phyloP scores from a whole-genome alignment of 2,329 filamentous ascomycete genomes.

The Sclerotinia spermophila region DNA sequence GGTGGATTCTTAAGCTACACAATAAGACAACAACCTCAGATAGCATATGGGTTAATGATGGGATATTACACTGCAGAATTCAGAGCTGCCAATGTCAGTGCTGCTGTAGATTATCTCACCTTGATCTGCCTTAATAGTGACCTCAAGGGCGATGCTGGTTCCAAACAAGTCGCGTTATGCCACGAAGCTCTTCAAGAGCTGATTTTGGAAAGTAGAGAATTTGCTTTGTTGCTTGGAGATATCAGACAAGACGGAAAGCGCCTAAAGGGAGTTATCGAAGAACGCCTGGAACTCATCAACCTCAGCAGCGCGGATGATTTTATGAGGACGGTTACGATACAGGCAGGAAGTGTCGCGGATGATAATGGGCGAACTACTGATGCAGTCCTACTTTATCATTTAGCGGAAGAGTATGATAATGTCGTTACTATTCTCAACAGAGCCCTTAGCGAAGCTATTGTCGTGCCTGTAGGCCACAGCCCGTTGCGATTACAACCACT shows the following conservation, averaged over 20 bases:
- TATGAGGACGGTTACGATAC: constrained; percentile 84
- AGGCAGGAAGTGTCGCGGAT: constrained; percentile 88
- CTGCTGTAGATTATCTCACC: constrained; percentile 88
- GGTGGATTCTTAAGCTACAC: constrained; percentile 67
- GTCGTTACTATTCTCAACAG: constrained; percentile 90
- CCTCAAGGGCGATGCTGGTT: constrained; percentile 68
- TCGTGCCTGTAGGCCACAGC: constrained; percentile 79
- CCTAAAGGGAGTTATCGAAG: constrained; percentile 82
- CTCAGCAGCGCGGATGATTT: constrained; percentile 78
- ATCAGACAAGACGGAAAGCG: constrained; percentile 79
- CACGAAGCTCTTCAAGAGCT: constrained; percentile 91
- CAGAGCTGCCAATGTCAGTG: constrained; percentile 81
- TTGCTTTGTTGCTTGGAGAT: constrained; percentile 89
- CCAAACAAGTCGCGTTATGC: constrained; percentile 75
- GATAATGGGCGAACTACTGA: constrained; percentile 92
- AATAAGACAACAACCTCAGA: constrained; percentile 68
- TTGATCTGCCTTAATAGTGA: constrained; percentile 91
- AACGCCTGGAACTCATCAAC: constrained; percentile 76
- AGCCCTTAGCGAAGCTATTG: constrained; percentile 83
- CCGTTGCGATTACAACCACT: constrained; percentile 64
- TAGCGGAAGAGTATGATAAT: constrained; percentile 91
- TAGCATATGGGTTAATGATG: constrained; percentile 91
- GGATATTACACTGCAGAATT: constrained; percentile 97
- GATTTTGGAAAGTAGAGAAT: constrained; percentile 94
- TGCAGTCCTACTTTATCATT: constrained; percentile 88